Base-by-base conservation (phyloP, 2,329 filamentous ascomycete genomes). In the Epichloe brachyelytri region DNA sequence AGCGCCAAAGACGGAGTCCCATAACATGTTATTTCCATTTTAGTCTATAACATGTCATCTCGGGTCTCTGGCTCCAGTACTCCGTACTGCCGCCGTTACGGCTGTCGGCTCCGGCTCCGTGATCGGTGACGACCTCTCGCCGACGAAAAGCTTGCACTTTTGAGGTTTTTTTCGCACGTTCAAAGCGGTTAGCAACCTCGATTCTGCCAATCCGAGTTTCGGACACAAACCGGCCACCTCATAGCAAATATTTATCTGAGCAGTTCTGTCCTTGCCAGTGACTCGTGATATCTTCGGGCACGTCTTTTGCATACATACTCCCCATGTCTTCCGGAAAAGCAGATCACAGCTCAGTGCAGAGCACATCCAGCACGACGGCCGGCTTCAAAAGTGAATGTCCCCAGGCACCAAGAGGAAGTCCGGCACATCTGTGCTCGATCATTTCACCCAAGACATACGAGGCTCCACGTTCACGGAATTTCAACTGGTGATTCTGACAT, bases 401-500 rank as follows among this genome's bases (percentile, higher is more conserved):
- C 33, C 38, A 22, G 39, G 12, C 17, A 30, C 17, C 20, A 17
- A 39, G 30, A 46, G 33, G 30, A 19, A 30, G 11, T 33, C 26
- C 12, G 33, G 30, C 4, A 38, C 30, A 30, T 43, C 40, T 36
- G 15, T 57, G 12, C 26, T 51, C 38, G n/a, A 43, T 2, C 56
- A 63, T 41, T 52, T 65, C 14, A 54, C 51, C 3, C 46, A 63
- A 48, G 54, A 65, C 19, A 61, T 77, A 40, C 62, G 65, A 38
- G 62, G 68, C 11, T 70, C 69, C 0, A 43, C 58, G 3, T 68
- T 75, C 54, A 68, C 67, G 30, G 74, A 77, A 55, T 43, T 71
- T 15, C 69, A 76, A 55, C 64, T 76, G 22, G 49, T 74, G 2
- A 53, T 75, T 40, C 59, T 76, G 39, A 76, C 74, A 0, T 71